Base-by-base conservation (phyloP, 73 alveolate genomes). In the Paramecium octaurelia region DNA sequence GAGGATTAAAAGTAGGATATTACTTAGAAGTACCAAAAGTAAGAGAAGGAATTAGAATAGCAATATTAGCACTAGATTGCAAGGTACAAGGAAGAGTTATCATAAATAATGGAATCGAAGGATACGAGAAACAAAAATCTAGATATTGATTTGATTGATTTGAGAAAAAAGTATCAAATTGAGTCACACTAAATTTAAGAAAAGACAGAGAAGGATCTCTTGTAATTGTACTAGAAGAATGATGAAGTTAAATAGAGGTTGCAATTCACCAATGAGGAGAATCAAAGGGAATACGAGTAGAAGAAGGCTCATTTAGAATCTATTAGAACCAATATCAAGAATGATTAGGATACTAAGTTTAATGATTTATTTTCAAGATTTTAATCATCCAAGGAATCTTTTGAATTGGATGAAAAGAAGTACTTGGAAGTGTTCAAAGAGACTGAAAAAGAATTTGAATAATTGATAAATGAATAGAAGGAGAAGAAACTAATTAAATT, bases 1-100 rank as follows among this genome's bases (percentile, higher is more conserved):
- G 94, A 89, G 31, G 94, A 89, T 89, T 58, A 89, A 18, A 89
- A 89, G 73, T 42, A 89, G 23, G 88, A 89, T 80, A 44, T 80
- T 31, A 44, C 75, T 18, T 80, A 42, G 20, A 80, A 80, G 24
- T 80, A 44, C 18, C 24, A 80, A 12, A 80, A 80, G 14, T 21
- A 42, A 20, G 57, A 48, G 46, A 48, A 42, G 46, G 40, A 80
- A 42, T 44, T 80, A 44, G 77, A 80, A 24, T 9, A 80, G 44
- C 38, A 80, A 20, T 31, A 80, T 80, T 80, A 34, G 18, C 44
- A 43, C 14, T 11, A 20, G 40, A 80, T 80, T 40, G 91, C 91
- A 0, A 42, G 24, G 7, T 24, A 80, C 12, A 80, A 80, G 50
- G 76, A 80, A 35, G 24, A 20, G 8, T 21, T 80, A 80, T 42